Base-by-base conservation (phyloP, 352 stramenopile species). In the Thalassiosira livingstoniorum region DNA sequence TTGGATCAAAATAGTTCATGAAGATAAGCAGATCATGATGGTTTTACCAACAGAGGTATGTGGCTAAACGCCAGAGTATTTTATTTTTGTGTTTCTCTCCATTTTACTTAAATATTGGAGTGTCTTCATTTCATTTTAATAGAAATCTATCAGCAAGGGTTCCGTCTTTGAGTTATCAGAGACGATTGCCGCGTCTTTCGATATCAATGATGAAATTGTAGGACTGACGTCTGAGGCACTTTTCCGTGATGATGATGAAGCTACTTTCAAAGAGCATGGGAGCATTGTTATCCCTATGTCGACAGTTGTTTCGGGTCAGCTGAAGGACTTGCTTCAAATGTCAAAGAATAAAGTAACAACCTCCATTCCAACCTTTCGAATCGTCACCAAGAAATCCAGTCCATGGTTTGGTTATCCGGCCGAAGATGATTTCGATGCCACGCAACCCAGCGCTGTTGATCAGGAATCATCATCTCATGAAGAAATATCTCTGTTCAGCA, bases 121-220 rank as follows among this genome's bases (percentile, higher is more conserved):
- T 21, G 23, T 58, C 29, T 70, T 18, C 7, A 10, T 58, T 58
- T 23, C 25, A 4, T 29, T 23, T 21, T 13, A 4, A 10, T 39
- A 60, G 42, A 13, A 42, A 18, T 45, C 43, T 73, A 4, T 25
- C 29, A 39, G 29, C 29, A 13, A 76, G 18, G 65, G 43, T 45
- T 71, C 54, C 5, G 67, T 32, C 29, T 65, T 75, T 47, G 68
- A 79, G 7, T 62, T 84, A 18, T 58, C 68, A 21, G 77, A 84
- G 53, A 74, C 77, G 31, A 39, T 84, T 4, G 63, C 70, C 39
- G 65, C 69, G n/a, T 69, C 68, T 23, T 58, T 84, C 53, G 55
- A 51, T 7, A 63, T 84, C 32, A 65, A 31, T 5, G 69, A 84
- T 29, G 61, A 84, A 35, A 75, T 84, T 51, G 70, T 84, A 43